Percentiles rank a stretch among this genome's conserved stretches.
phyloP scores from a whole-genome alignment of 352 stramenopile species.

The Globisporangium alternatum region DNA sequence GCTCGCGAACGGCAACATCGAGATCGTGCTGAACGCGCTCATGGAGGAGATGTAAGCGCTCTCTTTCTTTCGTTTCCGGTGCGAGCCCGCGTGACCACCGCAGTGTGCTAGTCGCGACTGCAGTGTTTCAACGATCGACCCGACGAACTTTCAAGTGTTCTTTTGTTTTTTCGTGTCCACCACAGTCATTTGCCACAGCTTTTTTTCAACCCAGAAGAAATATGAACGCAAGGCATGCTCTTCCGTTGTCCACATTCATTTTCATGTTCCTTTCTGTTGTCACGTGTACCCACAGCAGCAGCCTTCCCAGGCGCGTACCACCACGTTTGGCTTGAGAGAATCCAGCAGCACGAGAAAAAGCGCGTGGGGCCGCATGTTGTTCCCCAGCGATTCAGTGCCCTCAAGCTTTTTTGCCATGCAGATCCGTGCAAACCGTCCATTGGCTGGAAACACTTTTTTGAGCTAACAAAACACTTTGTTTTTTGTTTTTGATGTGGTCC shows the following conservation, averaged over 20 bases:
- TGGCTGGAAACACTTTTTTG: background rate
- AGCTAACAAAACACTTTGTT: background rate
- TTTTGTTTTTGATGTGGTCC: background rate
- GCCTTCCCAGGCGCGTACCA: no score
- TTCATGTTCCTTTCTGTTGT: background rate
- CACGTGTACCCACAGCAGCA: background rate
- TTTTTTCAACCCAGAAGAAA: background rate
- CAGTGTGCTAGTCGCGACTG: background rate
- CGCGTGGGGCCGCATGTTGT: background rate
- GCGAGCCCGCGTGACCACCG: background rate
- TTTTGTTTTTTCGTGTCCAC: background rate
- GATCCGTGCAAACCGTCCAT: background rate
- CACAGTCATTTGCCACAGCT: background rate
- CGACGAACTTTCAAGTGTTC: background rate
- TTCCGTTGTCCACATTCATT: background rate
- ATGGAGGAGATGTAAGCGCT: constrained; percentile 11
- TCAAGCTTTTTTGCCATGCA: background rate
- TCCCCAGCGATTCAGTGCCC: background rate
- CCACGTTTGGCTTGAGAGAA: no score
- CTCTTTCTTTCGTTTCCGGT: background rate
- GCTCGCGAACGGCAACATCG: constrained; percentile 14
- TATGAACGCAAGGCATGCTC: background rate
- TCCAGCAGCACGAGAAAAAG: constrained; percentile 2
- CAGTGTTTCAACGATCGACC: background rate
- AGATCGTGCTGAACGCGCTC: constrained; percentile 10